Percentiles rank a stretch among this genome's conserved stretches.
phyloP scores from a whole-genome alignment of 2,329 filamentous ascomycete genomes.

The Emergomyces pasteurianus region DNA sequence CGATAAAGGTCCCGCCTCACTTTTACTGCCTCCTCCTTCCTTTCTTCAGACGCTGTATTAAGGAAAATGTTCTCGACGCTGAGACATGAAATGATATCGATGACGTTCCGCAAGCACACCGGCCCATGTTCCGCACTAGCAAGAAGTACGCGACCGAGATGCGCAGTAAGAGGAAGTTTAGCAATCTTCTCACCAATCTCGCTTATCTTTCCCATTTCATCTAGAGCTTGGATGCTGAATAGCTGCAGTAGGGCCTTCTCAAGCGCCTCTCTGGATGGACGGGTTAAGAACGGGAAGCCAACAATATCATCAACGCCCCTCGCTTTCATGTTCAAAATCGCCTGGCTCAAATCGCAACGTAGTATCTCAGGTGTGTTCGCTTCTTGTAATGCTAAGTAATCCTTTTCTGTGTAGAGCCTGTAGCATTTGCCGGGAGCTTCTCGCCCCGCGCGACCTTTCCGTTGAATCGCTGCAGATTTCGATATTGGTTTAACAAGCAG shows the following conservation, averaged over 20 bases:
- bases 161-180: conserved; percentile 67
- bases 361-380: conserved; percentile 80
- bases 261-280: conserved; percentile 63
- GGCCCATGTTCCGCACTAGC: conserved; percentile 59
- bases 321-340: conserved; percentile 86
- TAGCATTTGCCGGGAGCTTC: conserved; percentile 86
- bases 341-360: conserved; percentile 74
- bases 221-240: conserved; percentile 63
- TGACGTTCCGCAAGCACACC: conserved; percentile 66
- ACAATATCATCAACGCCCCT: conserved; percentile 72
- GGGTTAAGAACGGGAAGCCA: conserved; percentile 73
- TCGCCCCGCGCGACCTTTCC: conserved; percentile 82
- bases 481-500: conserved; percentile 84
- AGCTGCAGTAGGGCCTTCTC: conserved; percentile 74
- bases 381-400: conserved; percentile 58
- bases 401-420: conserved; percentile 71
- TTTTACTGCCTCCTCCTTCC: conserved; percentile 45
- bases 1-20: conserved; percentile 46
- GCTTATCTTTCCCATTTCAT: conserved; percentile 61
- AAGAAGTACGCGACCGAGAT: conserved; percentile 69
- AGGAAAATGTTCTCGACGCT: conserved; percentile 54
- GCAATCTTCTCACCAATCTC: conserved; percentile 64
- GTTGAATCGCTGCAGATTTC: conserved; percentile 82
- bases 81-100: conserved; percentile 67
- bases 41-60: conserved; percentile 47